phyloP scores from a whole-genome alignment of 345 rosid genomes.

The Carallia pectinifolia region DNA sequence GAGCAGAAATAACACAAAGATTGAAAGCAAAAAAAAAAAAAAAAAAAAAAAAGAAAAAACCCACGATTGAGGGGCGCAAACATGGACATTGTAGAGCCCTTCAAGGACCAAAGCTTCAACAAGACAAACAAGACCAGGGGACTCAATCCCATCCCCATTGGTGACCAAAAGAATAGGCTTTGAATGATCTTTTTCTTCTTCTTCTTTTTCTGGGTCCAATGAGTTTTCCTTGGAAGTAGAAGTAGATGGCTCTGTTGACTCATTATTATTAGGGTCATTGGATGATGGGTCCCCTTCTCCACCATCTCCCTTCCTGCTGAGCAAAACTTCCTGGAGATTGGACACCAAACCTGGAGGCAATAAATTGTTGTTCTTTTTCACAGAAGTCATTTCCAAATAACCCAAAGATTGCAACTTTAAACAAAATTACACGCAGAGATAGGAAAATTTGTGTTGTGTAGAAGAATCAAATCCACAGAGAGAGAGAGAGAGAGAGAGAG shows the following conservation, averaged over 20 bases:
- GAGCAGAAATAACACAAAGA: background rate
- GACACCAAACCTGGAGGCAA: constrained; percentile 81
- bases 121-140: constrained; percentile 79
- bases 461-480: constrained; percentile 40
- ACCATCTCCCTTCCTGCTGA: constrained; percentile 41
- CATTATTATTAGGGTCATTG: constrained; percentile 10
- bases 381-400: constrained; percentile 33
- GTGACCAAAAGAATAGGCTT: constrained; percentile 84
- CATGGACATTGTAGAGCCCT: constrained; percentile 78
- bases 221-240: constrained; percentile 44
- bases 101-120: constrained; percentile 80
- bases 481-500: background rate
- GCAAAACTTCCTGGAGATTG: constrained; percentile 80
- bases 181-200: constrained; percentile 21
- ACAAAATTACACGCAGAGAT: background rate
- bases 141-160: constrained; percentile 88
- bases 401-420: background rate
- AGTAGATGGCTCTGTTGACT: constrained; percentile 50
- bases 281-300: constrained; percentile 12
- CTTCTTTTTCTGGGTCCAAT: constrained; percentile 14
- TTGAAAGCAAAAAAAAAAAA: background rate
- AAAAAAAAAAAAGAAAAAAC: constrained; percentile 23
- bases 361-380: constrained; percentile 55
- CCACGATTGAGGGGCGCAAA: constrained; percentile 94
- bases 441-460: background rate